Evolutionary conservation across 305 asterid species (phyloP).

Genomic region (Solanum chacoense): DNA sequence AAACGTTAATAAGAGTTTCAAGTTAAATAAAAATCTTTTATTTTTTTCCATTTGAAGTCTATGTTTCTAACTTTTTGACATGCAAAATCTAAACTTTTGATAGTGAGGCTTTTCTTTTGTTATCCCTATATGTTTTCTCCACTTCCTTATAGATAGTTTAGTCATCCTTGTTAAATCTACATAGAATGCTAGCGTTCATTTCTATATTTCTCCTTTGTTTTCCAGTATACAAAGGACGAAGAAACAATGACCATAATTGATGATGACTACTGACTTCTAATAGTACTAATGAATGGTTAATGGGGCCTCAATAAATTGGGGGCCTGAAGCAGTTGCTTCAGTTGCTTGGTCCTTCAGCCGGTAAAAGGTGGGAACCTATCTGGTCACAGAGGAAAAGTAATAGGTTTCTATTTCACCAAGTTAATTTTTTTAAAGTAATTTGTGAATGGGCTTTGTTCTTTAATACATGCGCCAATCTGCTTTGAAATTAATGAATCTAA

Average conservation of each 20-base stretch:
- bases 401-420: not conserved
- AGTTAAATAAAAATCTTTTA: not conserved
- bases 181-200: not conserved
- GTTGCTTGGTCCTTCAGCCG: not conserved
- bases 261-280: not conserved
- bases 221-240: not conserved
- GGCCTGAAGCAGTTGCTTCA: not conserved
- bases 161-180: not conserved
- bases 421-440: not conserved
- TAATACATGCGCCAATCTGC: not conserved
- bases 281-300: not conserved
- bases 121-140: not conserved
- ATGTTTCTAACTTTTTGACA: not conserved
- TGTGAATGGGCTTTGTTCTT: not conserved
- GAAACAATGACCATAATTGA: not conserved
- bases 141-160: not conserved
- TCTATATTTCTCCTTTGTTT: not conserved
- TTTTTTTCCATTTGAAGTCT: not conserved
- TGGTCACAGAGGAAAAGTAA: not conserved
- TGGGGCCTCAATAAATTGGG: not conserved
- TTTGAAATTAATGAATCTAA: not conserved
- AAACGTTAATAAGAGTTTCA: not conserved
- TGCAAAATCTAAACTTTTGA: not conserved
- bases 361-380: not conserved
- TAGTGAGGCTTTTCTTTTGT: not conserved